Base-by-base conservation (phyloP, 176 grass and related monocot species). In the Lolium multiflorum region DNA sequence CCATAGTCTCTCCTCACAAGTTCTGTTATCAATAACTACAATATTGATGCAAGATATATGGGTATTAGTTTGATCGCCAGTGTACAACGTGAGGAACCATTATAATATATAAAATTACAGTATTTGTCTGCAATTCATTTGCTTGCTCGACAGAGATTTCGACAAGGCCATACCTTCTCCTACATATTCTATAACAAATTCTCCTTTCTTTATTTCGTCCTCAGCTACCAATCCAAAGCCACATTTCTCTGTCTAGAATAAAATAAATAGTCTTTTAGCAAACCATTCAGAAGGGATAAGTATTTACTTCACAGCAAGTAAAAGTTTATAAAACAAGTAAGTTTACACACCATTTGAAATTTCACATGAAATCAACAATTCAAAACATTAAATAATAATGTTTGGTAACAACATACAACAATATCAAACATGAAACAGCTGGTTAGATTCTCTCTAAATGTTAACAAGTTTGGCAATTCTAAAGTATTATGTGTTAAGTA, bases 111-210 rank as follows among this genome's bases (percentile, higher is more conserved):
- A 84, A 26, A 46, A 50, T 20, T 76, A 47, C 16, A 56, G 11
- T 76, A 52, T 71, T 60, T 67, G 35, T 16, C 25, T 89, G 68
- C 16, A 67, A 44, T 65, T 63, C 61, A 47, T 86, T 69, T 60
- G 47, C 63, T 82, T 77, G 71, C 38, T 46, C n/a, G 76, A 16
- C 59, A 54, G 66, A 61, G 57, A 67, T 76, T 86, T 75, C 11
- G 72, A 92, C 47, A 83, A 74, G 65, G 67, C 41, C n/a, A 65
- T 92, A 98, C 96, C 96, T 98, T 98, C 96, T 76, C 96, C 96
- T 41, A 98, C 92, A 88, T 98, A 98, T 67, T 98, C 96, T 71
- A 98, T 91, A 87, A 98, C 86, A 91, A 98, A 98, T 72, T 95
- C 92, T 74, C 93, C 90, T 92, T 92, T 92, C 82, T 98, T 94